Evolutionary conservation across 352 stramenopile species (phyloP), one percentile per base, ranked within the genome.

Genomic region (Phytophthora pini): DNA sequence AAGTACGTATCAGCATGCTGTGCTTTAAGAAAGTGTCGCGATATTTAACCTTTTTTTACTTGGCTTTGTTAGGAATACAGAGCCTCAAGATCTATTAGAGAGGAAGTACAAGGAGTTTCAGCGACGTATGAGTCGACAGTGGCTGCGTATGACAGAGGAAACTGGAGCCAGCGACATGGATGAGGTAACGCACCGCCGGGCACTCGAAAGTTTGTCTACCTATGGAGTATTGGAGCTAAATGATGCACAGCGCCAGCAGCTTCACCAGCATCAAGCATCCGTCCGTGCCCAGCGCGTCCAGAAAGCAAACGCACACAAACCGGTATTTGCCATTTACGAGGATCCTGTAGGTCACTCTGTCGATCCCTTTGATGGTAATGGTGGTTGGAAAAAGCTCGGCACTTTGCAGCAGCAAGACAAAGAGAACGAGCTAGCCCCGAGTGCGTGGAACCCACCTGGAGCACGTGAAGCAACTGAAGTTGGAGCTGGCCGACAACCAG

Each of bases 101-200:
- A 76, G 79, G 27, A 93, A 93, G 53, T 92, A 90, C 69, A 89
- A 88, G 65, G 87, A 93, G 46, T 94, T 94, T 51, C 87, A 94
- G 57, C 77, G 82, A 38, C 81, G 87, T 2, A 94, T 94, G 87
- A 91, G 80, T 64, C 81, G 87, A 6, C 84, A 92, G 53, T 94
- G 87, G 87, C 58, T 92, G 31, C 82, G 74, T 59, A 81, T 93
- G 60, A 89, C 81, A 8, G 72, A 83, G 38, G 74, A 80, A 39
- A 76, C 60, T 32, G 54, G 49, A 38, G 41, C 48, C 5, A 72
- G 61, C 38, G 50, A 52, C 12, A 52, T 61, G 7, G 51, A 69
- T 39, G 81, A 88, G 68, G 76, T 74, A 69, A 79, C 71, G 43
- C 73, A 90, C 44, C 72, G 85, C 38, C 75, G 65, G 59, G 85